These are phyloP conservation scores for Mollisiaceae sp. DNA, from an alignment of 2,329 filamentous ascomycete species.

Conservation along the genomic window DNA sequence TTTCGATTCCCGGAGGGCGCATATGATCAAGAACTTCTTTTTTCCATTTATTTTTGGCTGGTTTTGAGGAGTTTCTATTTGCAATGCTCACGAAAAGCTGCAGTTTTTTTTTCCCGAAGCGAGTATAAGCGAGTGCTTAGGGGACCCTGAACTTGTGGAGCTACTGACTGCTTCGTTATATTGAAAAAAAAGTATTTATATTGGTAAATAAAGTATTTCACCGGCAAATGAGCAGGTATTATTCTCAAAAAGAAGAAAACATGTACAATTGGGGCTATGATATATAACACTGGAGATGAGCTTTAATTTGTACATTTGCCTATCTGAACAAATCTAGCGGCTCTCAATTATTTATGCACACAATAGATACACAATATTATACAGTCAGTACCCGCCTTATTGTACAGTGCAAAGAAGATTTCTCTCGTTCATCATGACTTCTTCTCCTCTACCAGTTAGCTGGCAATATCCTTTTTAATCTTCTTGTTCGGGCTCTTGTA, in stretches of 20 bases:
- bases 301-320: constrained; percentile 19
- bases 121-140: too few relatives aligned
- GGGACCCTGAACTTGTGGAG: too few relatives aligned
- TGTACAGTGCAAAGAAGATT: not conserved
- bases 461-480: not conserved
- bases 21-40: not conserved
- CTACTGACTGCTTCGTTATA: too few relatives aligned
- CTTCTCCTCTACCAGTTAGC: not conserved
- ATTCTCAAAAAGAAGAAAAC: too few relatives aligned
- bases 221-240: too few relatives aligned
- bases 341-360: not conserved
- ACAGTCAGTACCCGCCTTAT: not conserved
- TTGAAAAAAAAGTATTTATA: too few relatives aligned
- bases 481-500: not conserved
- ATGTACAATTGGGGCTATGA: not conserved
- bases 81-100: not conserved
- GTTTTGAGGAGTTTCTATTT: too few relatives aligned
- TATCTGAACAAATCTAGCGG: not conserved
- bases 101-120: constrained; percentile 15
- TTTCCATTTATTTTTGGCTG: not conserved
- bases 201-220: too few relatives aligned
- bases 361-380: not conserved
- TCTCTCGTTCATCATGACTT: not conserved
- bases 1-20: constrained; percentile 43
- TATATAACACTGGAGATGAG: not conserved